Conservation (phyloP, 1,284 basidiomycete species). For the Tilletia walkeri region DNA sequence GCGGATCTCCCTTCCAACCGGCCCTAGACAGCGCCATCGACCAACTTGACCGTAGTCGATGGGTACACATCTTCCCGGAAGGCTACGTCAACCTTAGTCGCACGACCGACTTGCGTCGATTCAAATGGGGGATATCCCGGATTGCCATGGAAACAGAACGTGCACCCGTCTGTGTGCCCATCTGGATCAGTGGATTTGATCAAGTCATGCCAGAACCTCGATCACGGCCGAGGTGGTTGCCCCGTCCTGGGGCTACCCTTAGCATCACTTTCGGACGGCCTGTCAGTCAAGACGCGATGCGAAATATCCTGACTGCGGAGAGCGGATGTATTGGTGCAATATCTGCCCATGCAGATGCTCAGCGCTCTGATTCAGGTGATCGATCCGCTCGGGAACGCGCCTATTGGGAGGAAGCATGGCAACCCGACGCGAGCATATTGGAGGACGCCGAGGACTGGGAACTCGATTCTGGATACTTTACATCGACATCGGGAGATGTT, state of each 20-base stretch:
- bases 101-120: conserved; percentile 67
- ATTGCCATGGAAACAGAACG: conserved; percentile 35
- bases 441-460: conserved; percentile 7
- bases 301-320: neutral
- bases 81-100: conserved; percentile 77
- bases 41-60: conserved; percentile 75
- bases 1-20: conserved; percentile 82
- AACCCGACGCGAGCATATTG: neutral
- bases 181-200: conserved; percentile 71
- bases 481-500: neutral
- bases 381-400: neutral
- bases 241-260: conserved; percentile 40
- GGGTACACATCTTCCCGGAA: conserved; percentile 95
- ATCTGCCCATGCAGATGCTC: neutral
- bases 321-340: conserved; percentile 4
- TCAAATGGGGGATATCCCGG: conserved; percentile 94
- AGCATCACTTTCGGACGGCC: conserved; percentile 47
- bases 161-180: conserved; percentile 78
- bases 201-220: conserved; percentile 52
- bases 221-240: conserved; percentile 39
- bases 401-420: conserved; percentile 1
- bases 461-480: neutral
- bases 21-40: conserved; percentile 79
- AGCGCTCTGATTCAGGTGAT: neutral
- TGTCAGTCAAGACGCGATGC: conserved; percentile 21